phyloP scores from a whole-genome alignment of 1,284 basidiomycete genomes.

The Tausonia pullulans region DNA sequence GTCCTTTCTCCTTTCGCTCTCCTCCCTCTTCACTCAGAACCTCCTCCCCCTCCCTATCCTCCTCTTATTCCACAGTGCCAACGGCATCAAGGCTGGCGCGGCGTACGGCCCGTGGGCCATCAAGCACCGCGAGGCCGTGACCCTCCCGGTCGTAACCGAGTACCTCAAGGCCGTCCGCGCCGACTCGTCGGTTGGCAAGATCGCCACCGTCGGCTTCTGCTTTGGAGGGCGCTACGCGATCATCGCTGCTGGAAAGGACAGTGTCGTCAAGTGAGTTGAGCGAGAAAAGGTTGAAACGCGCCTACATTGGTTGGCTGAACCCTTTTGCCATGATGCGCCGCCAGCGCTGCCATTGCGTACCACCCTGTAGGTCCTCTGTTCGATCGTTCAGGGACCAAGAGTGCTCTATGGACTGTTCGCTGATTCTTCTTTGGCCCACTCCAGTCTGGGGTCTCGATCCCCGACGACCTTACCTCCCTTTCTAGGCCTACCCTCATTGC shows the following conservation, averaged over 20 bases:
- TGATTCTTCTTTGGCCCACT: not conserved
- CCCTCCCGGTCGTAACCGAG: slow-evolving; percentile 19
- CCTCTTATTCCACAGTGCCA: not conserved
- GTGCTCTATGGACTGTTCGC: not conserved
- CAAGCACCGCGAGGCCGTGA: slow-evolving; percentile 21
- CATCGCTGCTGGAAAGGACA: slow-evolving; percentile 12
- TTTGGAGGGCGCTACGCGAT: slow-evolving; percentile 22
- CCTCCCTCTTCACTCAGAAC: not conserved
- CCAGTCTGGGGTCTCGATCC: slow-evolving; percentile 5
- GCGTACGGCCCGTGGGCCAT: slow-evolving; percentile 15
- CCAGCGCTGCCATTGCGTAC: slow-evolving; percentile 9
- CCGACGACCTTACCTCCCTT: slow-evolving; percentile 6
- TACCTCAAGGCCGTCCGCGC: slow-evolving; percentile 20
- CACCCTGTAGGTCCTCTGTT: slow-evolving; percentile 10
- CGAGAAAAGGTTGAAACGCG: not conserved
- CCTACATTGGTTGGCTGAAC: too few relatives aligned
- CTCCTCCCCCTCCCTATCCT: not conserved
- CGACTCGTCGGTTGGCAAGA: slow-evolving; percentile 16
- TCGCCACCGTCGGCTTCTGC: slow-evolving; percentile 23
- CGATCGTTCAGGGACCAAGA: too few relatives aligned
- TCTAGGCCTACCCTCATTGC: not conserved
- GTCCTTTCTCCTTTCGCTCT: not conserved
- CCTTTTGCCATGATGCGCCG: not conserved
- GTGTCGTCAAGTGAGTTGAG: not conserved
- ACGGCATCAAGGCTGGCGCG: slow-evolving; percentile 15